Base-by-base conservation (phyloP, 2,329 filamentous ascomycete genomes). In the Fusarium staphyleae region DNA sequence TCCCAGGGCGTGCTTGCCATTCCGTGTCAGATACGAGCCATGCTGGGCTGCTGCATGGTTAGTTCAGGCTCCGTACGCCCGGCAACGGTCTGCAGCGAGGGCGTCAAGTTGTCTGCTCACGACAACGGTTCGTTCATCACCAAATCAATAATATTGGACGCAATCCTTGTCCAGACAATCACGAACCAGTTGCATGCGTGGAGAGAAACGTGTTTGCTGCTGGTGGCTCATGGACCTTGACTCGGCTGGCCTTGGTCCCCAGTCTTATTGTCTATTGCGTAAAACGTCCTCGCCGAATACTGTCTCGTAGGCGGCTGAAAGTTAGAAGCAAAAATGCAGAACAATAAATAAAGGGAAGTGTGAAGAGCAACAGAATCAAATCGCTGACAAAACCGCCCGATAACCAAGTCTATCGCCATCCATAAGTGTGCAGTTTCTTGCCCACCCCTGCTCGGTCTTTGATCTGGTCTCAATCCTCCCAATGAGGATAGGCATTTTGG, bases 251-350 rank as follows among this genome's bases (percentile, higher is more conserved):
- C 64, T 61, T 34, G 46, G 52, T 52, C 63, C 59, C 52, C 56
- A 62, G 55, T 66, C 59, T 63, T 65, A 49, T 52, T 63, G 49
- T 66, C 60, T 66, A 66, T 66, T 66, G 59, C 37, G 52, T 63
- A 34, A 50, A 56, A 42, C 41, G 37, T 49, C 41, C 28, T 50
- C 16, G 32, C 37, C 15, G 16, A 48, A 46, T 36, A 59, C 53
- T 59, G 48, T 55, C 50, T 51, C 30, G 49, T 58, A 55, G 34
- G 11, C 42, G 39, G 41, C 33, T 43, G 15, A 26, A 52, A 30
- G 39, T 42, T 32, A 62, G 43, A 55, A 59, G 36, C 34, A 57
- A 59, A 59, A 50, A 57, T 29, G 54, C 46, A 63, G 55, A 50
- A 52, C 42, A 55, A 37, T 39, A 45, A 30, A 51, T 32, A 48